Evolutionary conservation across 2,329 filamentous ascomycete genomes (phyloP).

Genomic region (Lachnellula subtilissima): DNA sequence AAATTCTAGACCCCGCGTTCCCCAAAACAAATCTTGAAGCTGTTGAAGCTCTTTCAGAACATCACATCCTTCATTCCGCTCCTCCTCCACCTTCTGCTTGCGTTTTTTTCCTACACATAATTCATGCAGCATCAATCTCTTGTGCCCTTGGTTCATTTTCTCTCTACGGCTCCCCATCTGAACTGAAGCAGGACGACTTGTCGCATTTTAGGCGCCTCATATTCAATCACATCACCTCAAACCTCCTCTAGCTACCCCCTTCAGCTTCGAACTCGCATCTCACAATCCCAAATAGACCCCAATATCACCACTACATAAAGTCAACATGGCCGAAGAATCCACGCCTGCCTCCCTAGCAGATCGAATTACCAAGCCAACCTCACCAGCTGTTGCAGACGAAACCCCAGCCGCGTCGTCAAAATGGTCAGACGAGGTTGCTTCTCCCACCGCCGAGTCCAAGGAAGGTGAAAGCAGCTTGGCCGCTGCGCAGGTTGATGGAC

Average conservation of each 20-base stretch:
- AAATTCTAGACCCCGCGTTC: background rate
- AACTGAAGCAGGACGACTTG: background rate
- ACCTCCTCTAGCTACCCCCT: background rate
- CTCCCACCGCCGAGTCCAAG: slow-evolving; percentile 17
- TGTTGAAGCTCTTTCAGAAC: background rate
- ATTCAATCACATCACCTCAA: background rate
- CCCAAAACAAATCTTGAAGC: background rate
- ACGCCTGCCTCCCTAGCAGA: slow-evolving; percentile 40
- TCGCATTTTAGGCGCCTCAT: background rate
- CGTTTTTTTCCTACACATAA: background rate
- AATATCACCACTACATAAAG: background rate
- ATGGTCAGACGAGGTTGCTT: slow-evolving; percentile 40
- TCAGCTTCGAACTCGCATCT: background rate
- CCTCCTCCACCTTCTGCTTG: background rate
- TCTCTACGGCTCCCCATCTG: background rate
- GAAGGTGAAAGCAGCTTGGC: slow-evolving; percentile 10
- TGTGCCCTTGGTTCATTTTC: background rate
- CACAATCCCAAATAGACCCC: background rate
- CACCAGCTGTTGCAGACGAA: slow-evolving; percentile 12
- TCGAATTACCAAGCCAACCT: slow-evolving; percentile 40
- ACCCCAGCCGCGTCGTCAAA: slow-evolving; percentile 25
- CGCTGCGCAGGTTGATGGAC: slow-evolving; percentile 42
- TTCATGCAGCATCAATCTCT: background rate
- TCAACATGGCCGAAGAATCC: slow-evolving; percentile 18
- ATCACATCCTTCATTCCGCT: background rate